Percentiles rank a stretch among this genome's conserved stretches.
Evolutionary conservation across 495 filamentous ascomycete species (phyloP).

Genomic region (Penicillium alfredii): DNA sequence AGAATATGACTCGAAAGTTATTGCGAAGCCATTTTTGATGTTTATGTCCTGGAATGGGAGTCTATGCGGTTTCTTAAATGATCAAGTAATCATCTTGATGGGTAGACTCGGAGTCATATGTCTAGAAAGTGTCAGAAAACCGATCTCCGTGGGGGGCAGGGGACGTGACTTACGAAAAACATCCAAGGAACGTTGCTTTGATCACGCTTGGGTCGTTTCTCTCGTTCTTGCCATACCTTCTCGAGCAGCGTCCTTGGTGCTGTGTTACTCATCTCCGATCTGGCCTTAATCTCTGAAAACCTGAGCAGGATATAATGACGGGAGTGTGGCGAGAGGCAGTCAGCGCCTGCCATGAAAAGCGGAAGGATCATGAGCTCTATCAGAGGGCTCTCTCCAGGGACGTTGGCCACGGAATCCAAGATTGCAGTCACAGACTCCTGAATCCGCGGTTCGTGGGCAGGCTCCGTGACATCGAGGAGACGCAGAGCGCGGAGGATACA

Average conservation of each 20-base stretch:
- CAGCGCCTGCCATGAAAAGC: constrained; percentile 34
- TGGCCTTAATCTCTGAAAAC: constrained; percentile 23
- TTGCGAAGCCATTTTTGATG: no score
- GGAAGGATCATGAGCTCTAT: constrained; percentile 31
- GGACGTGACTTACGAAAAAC: constrained; percentile 26
- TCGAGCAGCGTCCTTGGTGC: constrained; percentile 22
- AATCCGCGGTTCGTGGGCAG: constrained; percentile 22
- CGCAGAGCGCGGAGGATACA: constrained; percentile 33
- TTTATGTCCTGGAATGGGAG: no score
- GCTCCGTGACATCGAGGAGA: constrained; percentile 22
- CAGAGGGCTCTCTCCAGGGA: constrained; percentile 22
- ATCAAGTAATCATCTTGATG: constrained; percentile 26
- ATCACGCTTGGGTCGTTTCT: constrained; percentile 19
- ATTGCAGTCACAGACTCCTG: constrained; percentile 27
- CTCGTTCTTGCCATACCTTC: constrained; percentile 31
- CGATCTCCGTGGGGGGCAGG: neutral
- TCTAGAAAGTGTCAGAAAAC: constrained; percentile 12
- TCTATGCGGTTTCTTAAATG: no score
- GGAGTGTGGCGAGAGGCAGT: constrained; percentile 27
- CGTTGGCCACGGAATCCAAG: constrained; percentile 27
- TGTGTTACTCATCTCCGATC: constrained; percentile 28
- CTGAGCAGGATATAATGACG: constrained; percentile 31
- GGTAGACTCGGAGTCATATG: constrained; percentile 8
- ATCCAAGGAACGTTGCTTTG: constrained; percentile 31
- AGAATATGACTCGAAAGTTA: no score